phyloP scores from a whole-genome alignment of 495 filamentous ascomycete species.

The Ramalina peruviana region DNA sequence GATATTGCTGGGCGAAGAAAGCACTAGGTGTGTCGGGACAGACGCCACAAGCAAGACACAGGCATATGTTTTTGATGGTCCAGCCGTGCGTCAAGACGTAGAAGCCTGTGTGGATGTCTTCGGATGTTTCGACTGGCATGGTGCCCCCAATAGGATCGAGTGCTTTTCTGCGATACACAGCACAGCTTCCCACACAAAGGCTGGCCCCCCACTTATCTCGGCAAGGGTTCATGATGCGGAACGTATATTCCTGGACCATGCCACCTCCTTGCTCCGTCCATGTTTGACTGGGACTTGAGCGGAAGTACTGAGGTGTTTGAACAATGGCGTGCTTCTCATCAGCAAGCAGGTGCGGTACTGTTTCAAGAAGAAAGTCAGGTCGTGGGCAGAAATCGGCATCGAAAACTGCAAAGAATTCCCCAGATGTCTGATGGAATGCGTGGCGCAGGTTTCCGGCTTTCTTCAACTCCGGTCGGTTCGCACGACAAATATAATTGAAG shows the following conservation, averaged over 20 bases:
- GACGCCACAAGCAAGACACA: constrained; percentile 17
- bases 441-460: constrained; percentile 20
- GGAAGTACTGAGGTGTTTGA: constrained; percentile 20
- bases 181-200: constrained; percentile 20
- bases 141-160: constrained; percentile 18
- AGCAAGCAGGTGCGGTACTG: constrained; percentile 14
- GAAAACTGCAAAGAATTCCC: constrained; percentile 20
- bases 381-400: constrained; percentile 22
- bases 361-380: constrained; percentile 17
- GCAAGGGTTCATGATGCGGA: constrained; percentile 17
- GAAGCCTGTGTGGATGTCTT: constrained; percentile 20
- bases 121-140: constrained; percentile 14
- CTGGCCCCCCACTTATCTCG: constrained; percentile 18
- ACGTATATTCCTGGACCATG: constrained; percentile 15
- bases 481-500: constrained; percentile 16
- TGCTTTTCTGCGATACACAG: constrained; percentile 17
- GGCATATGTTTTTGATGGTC: constrained; percentile 18
- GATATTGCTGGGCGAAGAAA: constrained; percentile 20
- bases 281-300: constrained; percentile 12
- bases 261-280: constrained; percentile 21
- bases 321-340: constrained; percentile 16
- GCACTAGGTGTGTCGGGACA: constrained; percentile 19
- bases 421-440: constrained; percentile 15
- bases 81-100: constrained; percentile 18
- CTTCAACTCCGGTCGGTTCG: constrained; percentile 16